Evolutionary conservation across 768 basidiomycete genomes (phyloP).

Genomic region (Auricularia sp.): DNA sequence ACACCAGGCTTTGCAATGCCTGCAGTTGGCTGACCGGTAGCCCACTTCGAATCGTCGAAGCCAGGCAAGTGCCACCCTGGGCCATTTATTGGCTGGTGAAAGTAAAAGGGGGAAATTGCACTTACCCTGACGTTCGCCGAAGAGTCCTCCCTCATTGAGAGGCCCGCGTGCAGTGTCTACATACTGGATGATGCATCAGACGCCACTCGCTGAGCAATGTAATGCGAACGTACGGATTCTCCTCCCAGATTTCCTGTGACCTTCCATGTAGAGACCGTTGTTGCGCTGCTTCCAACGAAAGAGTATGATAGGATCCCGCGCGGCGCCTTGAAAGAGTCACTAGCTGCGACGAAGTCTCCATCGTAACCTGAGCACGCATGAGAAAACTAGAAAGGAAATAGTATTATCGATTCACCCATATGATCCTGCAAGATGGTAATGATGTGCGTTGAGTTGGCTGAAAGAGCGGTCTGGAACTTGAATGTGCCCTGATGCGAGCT

Average conservation of each 20-base stretch:
- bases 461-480: slow-evolving; percentile 50
- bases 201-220: no score
- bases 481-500: slow-evolving; percentile 24
- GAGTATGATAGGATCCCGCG: slow-evolving; percentile 65
- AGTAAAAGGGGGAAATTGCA: no score
- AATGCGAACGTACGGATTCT: slow-evolving; percentile 30
- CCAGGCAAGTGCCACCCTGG: slow-evolving; percentile 58
- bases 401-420: slow-evolving; percentile 59
- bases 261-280: slow-evolving; percentile 40
- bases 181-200: slow-evolving; percentile 4
- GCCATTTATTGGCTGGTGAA: no score
- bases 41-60: slow-evolving; percentile 55
- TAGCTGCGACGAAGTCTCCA: slow-evolving; percentile 20
- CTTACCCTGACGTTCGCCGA: slow-evolving; percentile 43
- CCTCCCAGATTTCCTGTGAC: slow-evolving; percentile 42
- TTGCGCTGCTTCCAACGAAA: slow-evolving; percentile 29
- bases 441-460: slow-evolving; percentile 51
- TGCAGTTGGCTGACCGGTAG: slow-evolving; percentile 42
- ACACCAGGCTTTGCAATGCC: slow-evolving; percentile 46
- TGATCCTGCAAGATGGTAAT: slow-evolving; percentile 60
- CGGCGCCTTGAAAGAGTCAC: slow-evolving; percentile 57
- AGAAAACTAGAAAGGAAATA: slow-evolving; percentile 27
- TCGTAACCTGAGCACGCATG: slow-evolving; percentile 18
- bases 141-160: slow-evolving; percentile 64
- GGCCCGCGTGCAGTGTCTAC: slow-evolving; percentile 63